A percentile compares a stretch with the other conserved stretches of the same genome.
Evolutionary conservation across 2,329 filamentous ascomycete genomes (phyloP).

Genomic region (Penicillium sp.): DNA sequence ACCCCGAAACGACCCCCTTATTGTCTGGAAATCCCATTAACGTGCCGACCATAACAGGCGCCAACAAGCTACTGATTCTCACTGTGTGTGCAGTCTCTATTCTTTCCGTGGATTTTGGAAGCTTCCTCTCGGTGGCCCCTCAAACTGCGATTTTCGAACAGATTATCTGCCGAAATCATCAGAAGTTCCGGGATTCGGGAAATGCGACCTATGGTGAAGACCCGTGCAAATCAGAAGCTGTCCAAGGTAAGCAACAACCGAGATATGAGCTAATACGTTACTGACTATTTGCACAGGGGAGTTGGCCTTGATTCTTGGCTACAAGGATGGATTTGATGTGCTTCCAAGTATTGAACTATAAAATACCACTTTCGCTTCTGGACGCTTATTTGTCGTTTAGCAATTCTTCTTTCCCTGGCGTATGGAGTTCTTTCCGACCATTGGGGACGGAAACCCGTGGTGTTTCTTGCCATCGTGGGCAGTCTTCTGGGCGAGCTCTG

Average conservation of each 20-base stretch:
- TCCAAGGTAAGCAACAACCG: conserved; percentile 25
- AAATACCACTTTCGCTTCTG: neutral
- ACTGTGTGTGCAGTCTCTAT: conserved; percentile 16
- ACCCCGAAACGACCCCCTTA: neutral
- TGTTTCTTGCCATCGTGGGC: conserved; percentile 23
- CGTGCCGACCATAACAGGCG: neutral
- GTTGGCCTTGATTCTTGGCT: conserved; percentile 30
- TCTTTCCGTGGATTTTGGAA: conserved; percentile 23
- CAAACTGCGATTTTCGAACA: conserved; percentile 30
- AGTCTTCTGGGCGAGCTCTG: conserved; percentile 25
- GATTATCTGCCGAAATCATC: conserved; percentile 27
- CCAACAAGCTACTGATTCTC: conserved; percentile 18
- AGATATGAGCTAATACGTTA: neutral
- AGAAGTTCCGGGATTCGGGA: neutral
- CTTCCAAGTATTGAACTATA: conserved; percentile 18
- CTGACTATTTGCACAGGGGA: neutral
- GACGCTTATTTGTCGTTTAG: conserved; percentile 5
- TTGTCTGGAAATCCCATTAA: neutral
- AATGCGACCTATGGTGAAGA: conserved; percentile 3
- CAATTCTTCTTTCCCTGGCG: conserved; percentile 29
- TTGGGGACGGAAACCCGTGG: conserved; percentile 28
- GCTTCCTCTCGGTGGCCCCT: conserved; percentile 20
- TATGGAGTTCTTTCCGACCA: conserved; percentile 32
- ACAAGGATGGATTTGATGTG: conserved; percentile 26
- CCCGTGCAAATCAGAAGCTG: conserved; percentile 31